These are phyloP conservation scores for Cystobasidium onofrii DNA, from an alignment of 768 basidiomycete species.

Conservation along the genomic window DNA sequence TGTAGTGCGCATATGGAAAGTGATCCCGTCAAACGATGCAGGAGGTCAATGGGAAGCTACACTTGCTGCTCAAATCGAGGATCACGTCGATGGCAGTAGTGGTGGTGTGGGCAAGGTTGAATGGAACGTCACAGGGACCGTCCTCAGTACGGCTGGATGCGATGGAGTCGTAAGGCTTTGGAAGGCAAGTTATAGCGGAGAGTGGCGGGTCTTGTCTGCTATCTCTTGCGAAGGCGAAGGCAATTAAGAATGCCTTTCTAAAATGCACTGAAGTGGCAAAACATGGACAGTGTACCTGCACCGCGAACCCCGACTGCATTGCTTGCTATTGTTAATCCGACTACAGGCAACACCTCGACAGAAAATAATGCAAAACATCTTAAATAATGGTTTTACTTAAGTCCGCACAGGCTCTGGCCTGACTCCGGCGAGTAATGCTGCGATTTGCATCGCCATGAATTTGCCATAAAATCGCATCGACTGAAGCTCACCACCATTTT, in stretches of 20 bases:
- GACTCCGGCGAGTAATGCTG: background rate
- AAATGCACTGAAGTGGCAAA: background rate
- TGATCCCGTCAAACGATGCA: constrained; percentile 53
- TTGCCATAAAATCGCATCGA: constrained; percentile 10
- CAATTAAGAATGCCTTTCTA: background rate
- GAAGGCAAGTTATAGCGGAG: constrained; percentile 50
- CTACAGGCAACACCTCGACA: too few species aligned
- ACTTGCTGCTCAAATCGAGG: constrained; percentile 77
- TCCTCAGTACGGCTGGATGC: constrained; percentile 74
- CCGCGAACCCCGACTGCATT: too few species aligned
- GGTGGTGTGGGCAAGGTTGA: constrained; percentile 53
- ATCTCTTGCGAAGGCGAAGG: constrained; percentile 5
- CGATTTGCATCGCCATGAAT: constrained; percentile 23
- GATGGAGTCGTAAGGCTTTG: constrained; percentile 72
- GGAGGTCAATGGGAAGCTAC: constrained; percentile 60
- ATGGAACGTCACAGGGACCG: constrained; percentile 79
- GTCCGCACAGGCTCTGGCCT: constrained; percentile 6
- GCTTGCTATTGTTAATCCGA: too few species aligned
- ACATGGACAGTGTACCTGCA: too few species aligned
- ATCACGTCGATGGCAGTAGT: constrained; percentile 42
- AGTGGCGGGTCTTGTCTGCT: constrained; percentile 42
- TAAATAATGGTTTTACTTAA: too few species aligned
- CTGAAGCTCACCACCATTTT: constrained; percentile 22
- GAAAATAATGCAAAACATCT: too few species aligned
- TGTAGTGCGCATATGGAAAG: constrained; percentile 78